Conservation (phyloP, 2,329 filamentous ascomycete genomes). For the Pezicula neosporulosa region DNA sequence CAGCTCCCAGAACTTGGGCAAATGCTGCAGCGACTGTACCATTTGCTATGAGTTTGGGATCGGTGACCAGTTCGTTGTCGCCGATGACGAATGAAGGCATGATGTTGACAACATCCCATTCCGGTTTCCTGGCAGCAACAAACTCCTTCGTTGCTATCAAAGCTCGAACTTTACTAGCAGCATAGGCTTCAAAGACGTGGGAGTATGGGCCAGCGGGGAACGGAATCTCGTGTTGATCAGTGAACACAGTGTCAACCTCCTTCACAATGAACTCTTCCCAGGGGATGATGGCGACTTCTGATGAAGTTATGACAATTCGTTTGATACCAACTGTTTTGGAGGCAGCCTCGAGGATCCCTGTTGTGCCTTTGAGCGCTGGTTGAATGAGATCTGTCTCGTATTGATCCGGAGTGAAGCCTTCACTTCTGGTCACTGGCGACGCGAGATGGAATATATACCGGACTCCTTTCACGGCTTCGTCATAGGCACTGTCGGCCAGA, state of each 20-base stretch:
- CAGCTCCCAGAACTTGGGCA: slow-evolving; percentile 13
- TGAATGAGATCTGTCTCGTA: slow-evolving; percentile 23
- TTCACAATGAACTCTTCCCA: slow-evolving; percentile 17
- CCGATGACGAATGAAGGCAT: slow-evolving; percentile 20
- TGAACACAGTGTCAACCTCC: slow-evolving; percentile 18
- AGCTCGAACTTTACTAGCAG: slow-evolving; percentile 25
- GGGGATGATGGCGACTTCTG: slow-evolving; percentile 39
- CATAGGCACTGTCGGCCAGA: slow-evolving; percentile 32
- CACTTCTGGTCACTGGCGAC: slow-evolving; percentile 18
- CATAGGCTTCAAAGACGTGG: slow-evolving; percentile 25
- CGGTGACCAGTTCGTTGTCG: slow-evolving; percentile 17
- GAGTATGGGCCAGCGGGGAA: slow-evolving; percentile 14
- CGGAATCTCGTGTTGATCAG: slow-evolving; percentile 15
- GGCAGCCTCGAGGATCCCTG: slow-evolving; percentile 34
- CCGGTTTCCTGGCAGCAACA: slow-evolving; percentile 4
- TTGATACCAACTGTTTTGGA: slow-evolving; percentile 31
- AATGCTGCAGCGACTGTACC: slow-evolving; percentile 13
- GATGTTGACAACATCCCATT: slow-evolving; percentile 22
- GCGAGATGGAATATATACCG: slow-evolving; percentile 29
- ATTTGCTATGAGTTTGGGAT: slow-evolving; percentile 11
- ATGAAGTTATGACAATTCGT: slow-evolving; percentile 40
- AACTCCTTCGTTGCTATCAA: slow-evolving; percentile 23
- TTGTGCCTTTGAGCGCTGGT: slow-evolving; percentile 33
- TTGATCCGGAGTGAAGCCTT: slow-evolving; percentile 44
- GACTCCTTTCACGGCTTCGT: slow-evolving; percentile 35